Evolutionary conservation across 768 basidiomycete species (phyloP).

Genomic region (Russula earlei): DNA sequence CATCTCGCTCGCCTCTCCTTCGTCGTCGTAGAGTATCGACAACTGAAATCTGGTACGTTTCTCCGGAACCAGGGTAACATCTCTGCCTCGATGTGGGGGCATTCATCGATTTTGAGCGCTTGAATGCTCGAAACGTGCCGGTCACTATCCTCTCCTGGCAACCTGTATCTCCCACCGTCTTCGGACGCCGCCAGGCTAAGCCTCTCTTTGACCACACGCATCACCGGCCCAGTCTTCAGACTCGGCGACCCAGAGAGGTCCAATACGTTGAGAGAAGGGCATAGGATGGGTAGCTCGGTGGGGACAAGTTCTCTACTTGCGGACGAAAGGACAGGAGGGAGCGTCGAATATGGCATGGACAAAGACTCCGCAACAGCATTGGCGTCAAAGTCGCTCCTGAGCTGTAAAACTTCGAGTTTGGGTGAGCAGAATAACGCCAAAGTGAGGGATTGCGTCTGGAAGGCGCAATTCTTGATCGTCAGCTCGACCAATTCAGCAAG

Average conservation of each 20-base stretch:
- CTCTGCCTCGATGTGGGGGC: conserved; percentile 17
- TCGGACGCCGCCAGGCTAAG: not conserved
- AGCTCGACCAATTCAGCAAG: conserved; percentile 12
- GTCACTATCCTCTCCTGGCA: not conserved
- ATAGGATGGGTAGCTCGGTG: conserved; percentile 9
- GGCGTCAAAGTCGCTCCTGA: not conserved
- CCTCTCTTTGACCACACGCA: conserved; percentile 16
- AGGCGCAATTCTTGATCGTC: not conserved
- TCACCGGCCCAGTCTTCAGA: conserved; percentile 14
- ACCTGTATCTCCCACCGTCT: not conserved
- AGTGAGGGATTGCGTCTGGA: not conserved
- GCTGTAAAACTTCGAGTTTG: conserved; percentile 2
- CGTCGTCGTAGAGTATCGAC: not conserved
- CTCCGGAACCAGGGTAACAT: conserved; percentile 18
- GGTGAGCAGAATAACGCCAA: not conserved
- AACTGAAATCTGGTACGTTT: conserved; percentile 12
- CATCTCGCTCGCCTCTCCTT: conserved; percentile 2
- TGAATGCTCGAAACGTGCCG: conserved; percentile 6
- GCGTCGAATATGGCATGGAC: not conserved
- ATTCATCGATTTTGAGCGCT: conserved; percentile 12
- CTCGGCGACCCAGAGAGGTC: conserved; percentile 10
- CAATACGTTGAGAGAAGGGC: conserved; percentile 12
- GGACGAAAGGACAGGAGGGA: not conserved
- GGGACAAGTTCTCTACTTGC: not conserved
- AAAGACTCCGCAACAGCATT: conserved; percentile 3